Base-by-base conservation (phyloP, 2,329 filamentous ascomycete genomes). In the Pestalotiopsis sp. region DNA sequence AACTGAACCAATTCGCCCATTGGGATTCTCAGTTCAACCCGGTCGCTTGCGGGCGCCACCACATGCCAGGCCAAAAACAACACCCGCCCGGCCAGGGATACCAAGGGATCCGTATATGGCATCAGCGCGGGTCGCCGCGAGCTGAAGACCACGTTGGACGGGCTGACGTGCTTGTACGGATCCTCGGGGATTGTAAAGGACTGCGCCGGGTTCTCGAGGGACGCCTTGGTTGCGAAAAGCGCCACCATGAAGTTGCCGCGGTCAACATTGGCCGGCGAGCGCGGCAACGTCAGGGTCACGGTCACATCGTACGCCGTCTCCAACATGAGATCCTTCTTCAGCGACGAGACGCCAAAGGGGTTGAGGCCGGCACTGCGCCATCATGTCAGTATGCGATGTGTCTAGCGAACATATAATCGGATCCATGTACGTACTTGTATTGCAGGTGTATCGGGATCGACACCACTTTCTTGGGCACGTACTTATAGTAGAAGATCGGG, bases 241-340 rank as follows among this genome's bases (percentile, higher is more conserved):
- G 93, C 91, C 20, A 98, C 83, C 96, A 99, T 99, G 84, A 98
- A 98, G 82, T 98, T 98, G 36, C 96, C 96, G 14, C 88, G 87
- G 2, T 87, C 87, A 25, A 92, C 81, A 75, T 99, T 99, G 1
- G 86, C 81, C 0, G 89, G 90, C 2, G 93, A 96, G 56, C 91
- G 90, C 20, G 96, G 96, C 71, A 99, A 85, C 3, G 88, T 87
- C 39, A 99, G 85, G 25, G 89, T 85, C 1, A 98, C 85, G 4
- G 88, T 86, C 57, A 99, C 87, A 79, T 98, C 94, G 84, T 99
- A 99, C 62, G 91, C 87, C 78, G 98, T 95, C 61, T 89, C 85
- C 20, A 89, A 84, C 72, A 92, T 89, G 71, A 96, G 82, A 61
- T 88, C 84, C 17, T 83, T 78, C 1, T 79, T 75, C 39, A 90